These are phyloP conservation scores for Delitschia confertaspora DNA, from an alignment of 495 filamentous ascomycete species.

Conservation along the genomic window DNA sequence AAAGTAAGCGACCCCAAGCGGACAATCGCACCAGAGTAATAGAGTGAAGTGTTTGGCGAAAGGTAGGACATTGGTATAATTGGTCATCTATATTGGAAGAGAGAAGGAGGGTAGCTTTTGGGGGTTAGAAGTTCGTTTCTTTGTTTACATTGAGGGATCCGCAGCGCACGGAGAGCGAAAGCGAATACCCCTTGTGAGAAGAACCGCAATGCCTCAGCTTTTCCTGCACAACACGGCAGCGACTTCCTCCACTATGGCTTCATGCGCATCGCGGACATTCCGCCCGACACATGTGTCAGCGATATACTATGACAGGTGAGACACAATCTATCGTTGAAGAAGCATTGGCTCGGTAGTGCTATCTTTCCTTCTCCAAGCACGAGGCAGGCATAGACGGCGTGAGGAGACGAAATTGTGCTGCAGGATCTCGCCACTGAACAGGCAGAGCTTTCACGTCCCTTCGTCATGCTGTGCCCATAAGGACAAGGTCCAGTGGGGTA, in stretches of 20 bases:
- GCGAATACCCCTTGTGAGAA: conserved; percentile 3
- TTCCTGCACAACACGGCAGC: conserved; percentile 14
- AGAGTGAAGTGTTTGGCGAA: background rate
- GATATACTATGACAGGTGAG: conserved; percentile 17
- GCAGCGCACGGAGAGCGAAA: conserved; percentile 3
- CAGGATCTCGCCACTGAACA: conserved; percentile 26
- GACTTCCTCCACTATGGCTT: conserved; percentile 5
- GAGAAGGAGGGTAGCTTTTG: background rate
- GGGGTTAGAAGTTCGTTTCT: background rate
- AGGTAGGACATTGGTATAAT: conserved; percentile 7
- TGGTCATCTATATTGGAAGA: conserved; percentile 16
- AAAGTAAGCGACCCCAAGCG: background rate
- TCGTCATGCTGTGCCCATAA: conserved; percentile 16
- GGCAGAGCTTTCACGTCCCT: conserved; percentile 12
- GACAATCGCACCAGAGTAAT: conserved; percentile 5
- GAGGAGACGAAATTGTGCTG: conserved; percentile 16
- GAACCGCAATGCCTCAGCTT: conserved; percentile 14
- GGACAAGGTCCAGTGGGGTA: conserved; percentile 20
- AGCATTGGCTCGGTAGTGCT: conserved; percentile 24
- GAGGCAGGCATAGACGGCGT: conserved; percentile 24
- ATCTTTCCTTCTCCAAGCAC: conserved; percentile 12
- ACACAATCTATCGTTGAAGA: conserved; percentile 25
- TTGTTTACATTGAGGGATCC: conserved; percentile 9
- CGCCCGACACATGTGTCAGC: conserved; percentile 17
- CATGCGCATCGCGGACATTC: conserved; percentile 4